These are phyloP conservation scores for Mallotus nudiflorus DNA, from an alignment of 345 rosid genomes.

Conservation along the genomic window DNA sequence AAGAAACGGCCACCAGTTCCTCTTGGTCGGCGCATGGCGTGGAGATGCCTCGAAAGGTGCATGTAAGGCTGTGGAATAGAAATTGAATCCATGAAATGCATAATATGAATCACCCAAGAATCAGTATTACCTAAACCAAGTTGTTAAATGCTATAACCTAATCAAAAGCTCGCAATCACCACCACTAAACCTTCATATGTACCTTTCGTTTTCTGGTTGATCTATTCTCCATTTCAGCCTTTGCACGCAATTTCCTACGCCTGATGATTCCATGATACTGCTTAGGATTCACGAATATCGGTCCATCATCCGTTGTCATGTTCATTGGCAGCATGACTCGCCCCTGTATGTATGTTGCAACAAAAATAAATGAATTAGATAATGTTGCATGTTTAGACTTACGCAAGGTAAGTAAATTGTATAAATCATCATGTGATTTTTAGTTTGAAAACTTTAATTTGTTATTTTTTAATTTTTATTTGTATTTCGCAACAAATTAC, in stretches of 20 bases:
- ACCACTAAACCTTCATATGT: conserved; percentile 2
- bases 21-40: conserved; percentile 96
- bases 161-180: too few relatives aligned
- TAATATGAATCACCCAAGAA: too few relatives aligned
- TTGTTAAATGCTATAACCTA: too few relatives aligned
- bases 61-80: conserved; percentile 65
- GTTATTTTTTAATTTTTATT: too few relatives aligned
- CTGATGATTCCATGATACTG: conserved; percentile 94
- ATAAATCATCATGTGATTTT: too few relatives aligned
- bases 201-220: conserved; percentile 62
- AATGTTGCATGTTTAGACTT: too few relatives aligned
- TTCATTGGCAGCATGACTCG: conserved; percentile 82
- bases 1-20: conserved; percentile 97
- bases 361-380: conserved; percentile 6
- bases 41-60: conserved; percentile 92
- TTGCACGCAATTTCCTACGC: conserved; percentile 86
- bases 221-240: conserved; percentile 70
- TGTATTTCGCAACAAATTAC: too few relatives aligned
- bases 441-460: too few relatives aligned
- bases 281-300: conserved; percentile 90
- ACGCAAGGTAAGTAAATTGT: too few relatives aligned
- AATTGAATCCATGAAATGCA: conserved; percentile 2
- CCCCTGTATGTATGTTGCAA: conserved; percentile 49
- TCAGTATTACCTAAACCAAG: too few relatives aligned
- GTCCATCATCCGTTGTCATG: conserved; percentile 68